Evolutionary conservation across 768 basidiomycete species (phyloP), one percentile per base, ranked within the genome.

Genomic region (Pholiota microspora): DNA sequence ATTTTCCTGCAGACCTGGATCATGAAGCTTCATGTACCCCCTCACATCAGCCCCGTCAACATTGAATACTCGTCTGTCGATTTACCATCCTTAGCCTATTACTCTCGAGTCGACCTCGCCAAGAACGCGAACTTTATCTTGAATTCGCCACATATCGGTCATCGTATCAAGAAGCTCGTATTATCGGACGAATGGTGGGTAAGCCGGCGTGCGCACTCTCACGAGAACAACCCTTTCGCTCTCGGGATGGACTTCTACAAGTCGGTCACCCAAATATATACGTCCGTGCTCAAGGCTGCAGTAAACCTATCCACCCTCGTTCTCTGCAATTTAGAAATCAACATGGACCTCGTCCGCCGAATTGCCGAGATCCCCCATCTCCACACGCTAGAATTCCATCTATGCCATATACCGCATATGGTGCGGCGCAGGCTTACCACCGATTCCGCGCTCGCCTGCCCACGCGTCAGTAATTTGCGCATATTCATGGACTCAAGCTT

Each of bases 181-280:
- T 27, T 65, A 10, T 53, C 56, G 6, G 64, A 65, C 53, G 64
- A 65, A 49, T 65, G 64, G 64, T 61, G 59, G 55, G 59, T 62
- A 8, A 59, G 50, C 46, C 60, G 62, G 18, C 55, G 62, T 13
- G 60, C 57, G 1, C 60, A 59, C 24, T 52, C 60, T 0, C 45
- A 65, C 45, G 58, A 60, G 16, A 62, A 62, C 44, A 65, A 65
- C 23, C 64, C 64, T 8, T 65, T 62, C 42, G 25, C 49, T 4
- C 51, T 65, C 24, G 50, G 55, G 6, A 40, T 55, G 18, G 59
- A 57, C n/a, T 63, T 65, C 40, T 62, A 62, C 38, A 54, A 56
- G 21, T 51, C 59, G 2, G 47, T 63, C 23, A 60, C 54, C 13
- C 55, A 60, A 24, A 51, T 54, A n/a, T 62, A 55, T 42, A 34